Evolutionary conservation across 2,329 filamentous ascomycete species (phyloP), one percentile per base, ranked within the genome.

Genomic region (Elsinoe australis): DNA sequence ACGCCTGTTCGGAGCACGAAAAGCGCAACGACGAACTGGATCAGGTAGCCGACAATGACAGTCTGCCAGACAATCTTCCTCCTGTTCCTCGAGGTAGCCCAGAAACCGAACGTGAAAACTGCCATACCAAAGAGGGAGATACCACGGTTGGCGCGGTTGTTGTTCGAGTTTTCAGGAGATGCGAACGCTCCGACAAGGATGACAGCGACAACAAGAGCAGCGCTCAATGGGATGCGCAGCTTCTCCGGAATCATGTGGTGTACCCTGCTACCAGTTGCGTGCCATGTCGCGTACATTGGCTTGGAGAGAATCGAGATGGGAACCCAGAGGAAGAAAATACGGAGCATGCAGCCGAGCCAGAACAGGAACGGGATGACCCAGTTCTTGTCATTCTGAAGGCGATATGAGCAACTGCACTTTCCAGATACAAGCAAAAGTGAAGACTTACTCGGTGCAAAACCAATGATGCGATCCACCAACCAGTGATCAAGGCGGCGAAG

Each of bases 351-450:
- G 55, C 71, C 74, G 36, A 94, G 76, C 72, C 83, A 94, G 38
- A 95, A 62, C 44, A 94, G 72, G 67, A 94, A 92, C 0, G 88
- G 87, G 42, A 89, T 78, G 49, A 94, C 67, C 87, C 87, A 94
- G 59, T 86, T 87, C 66, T 76, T 73, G 57, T 87, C 79, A 51
- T 82, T 56, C 44, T 47, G 44, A 4, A 21, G 4, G 18, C 17
- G 3, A 17, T 9, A 32, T 44, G 14, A 44, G 39, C 24, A 32
- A 4, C 2, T 32, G 26, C 15, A 18, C 26, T 18, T 15, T 1
- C 12, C 14, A 21, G 4, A 9, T 4, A 21, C 6, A 18, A 6
- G 7, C 6, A 3, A 18, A 14, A 14, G 5, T 24, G 24, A 24
- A 14, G 8, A 47, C 44, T 47, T 29, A 47, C 32, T 51, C 79